Percentiles rank a stretch among this genome's conserved stretches.
Conservation (phyloP, 805 yeast genomes). For the Nakazawaea wyomingensis region DNA sequence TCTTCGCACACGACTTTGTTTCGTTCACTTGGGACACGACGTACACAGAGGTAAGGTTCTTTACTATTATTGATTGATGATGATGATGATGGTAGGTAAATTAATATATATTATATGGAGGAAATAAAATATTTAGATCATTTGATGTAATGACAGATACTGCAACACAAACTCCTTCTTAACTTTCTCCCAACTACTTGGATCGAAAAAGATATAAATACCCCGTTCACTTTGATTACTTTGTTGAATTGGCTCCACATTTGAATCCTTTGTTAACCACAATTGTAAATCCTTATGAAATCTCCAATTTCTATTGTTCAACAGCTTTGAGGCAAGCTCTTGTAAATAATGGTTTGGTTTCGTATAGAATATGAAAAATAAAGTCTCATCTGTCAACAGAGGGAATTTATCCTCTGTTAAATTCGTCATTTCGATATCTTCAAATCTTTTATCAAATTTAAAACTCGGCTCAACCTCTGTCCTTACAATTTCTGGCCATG, state of each 20-base stretch:
- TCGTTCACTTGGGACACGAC: too few species aligned
- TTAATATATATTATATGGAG: neutral
- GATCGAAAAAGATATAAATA: conserved; percentile 90
- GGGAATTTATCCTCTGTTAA: conserved; percentile 25
- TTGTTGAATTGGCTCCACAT: conserved; percentile 80
- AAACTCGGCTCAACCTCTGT: conserved; percentile 87
- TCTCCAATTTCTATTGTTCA: conserved; percentile 92
- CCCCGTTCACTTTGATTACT: conserved; percentile 86
- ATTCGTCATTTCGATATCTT: conserved; percentile 21
- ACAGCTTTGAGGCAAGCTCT: conserved; percentile 88
- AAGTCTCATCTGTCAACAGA: conserved; percentile 81
- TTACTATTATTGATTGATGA: neutral
- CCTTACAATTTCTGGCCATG: conserved; percentile 91
- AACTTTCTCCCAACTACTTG: conserved; percentile 92
- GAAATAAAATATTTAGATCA: conserved; percentile 3
- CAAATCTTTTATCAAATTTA: conserved; percentile 23
- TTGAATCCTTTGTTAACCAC: conserved; percentile 93
- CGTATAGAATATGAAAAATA: conserved; percentile 89
- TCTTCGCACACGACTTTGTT: too few species aligned
- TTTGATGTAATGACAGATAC: conserved; percentile 31
- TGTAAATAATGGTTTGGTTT: conserved; percentile 91
- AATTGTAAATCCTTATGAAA: conserved; percentile 93
- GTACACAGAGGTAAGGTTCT: neutral
- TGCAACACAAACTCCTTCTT: conserved; percentile 55
- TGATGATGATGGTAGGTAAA: neutral